A percentile compares a stretch with the other conserved stretches of the same genome.
These are phyloP conservation scores for Corinectria fuckeliana DNA, from an alignment of 2,329 filamentous ascomycete genomes.

Conservation along the genomic window DNA sequence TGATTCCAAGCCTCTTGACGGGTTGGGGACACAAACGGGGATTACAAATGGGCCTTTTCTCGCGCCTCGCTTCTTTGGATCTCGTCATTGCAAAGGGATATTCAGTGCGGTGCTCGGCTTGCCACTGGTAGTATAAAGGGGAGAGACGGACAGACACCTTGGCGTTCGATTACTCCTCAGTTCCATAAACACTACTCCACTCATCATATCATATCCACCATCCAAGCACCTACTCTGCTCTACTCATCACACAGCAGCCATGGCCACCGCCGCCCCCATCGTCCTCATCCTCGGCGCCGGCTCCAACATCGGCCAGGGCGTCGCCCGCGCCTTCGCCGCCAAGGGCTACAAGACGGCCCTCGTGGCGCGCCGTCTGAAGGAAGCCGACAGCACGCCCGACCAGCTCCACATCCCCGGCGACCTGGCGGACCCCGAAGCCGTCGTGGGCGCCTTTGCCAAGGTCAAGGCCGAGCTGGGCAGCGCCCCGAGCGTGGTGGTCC, in stretches of 20 bases:
- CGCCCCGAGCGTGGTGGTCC: slow-evolving; percentile 28
- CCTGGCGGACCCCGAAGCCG: slow-evolving; percentile 40
- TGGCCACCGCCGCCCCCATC: slow-evolving; percentile 13
- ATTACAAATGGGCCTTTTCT: not conserved
- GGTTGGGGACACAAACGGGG: not conserved
- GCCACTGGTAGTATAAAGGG: not conserved
- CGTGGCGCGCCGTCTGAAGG: slow-evolving; percentile 26
- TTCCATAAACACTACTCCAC: not conserved
- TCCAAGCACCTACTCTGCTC: too few species aligned
- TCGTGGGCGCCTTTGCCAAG: slow-evolving; percentile 18
- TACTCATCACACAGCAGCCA: not conserved
- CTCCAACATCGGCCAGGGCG: slow-evolving; percentile 28
- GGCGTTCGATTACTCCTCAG: not conserved
- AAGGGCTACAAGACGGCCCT: slow-evolving; percentile 35
- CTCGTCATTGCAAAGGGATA: too few species aligned
- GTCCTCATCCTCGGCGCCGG: slow-evolving; percentile 36
- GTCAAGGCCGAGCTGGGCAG: slow-evolving; percentile 20
- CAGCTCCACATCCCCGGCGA: slow-evolving; percentile 45
- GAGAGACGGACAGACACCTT: too few species aligned
- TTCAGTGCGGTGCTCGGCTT: too few species aligned
- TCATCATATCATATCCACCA: not conserved
- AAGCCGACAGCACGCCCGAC: slow-evolving; percentile 26
- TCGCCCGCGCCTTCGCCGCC: slow-evolving; percentile 27
- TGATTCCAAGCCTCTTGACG: not conserved
- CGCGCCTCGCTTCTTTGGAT: not conserved